Base-by-base conservation (phyloP, 768 basidiomycete species). In the Collybia nuda region DNA sequence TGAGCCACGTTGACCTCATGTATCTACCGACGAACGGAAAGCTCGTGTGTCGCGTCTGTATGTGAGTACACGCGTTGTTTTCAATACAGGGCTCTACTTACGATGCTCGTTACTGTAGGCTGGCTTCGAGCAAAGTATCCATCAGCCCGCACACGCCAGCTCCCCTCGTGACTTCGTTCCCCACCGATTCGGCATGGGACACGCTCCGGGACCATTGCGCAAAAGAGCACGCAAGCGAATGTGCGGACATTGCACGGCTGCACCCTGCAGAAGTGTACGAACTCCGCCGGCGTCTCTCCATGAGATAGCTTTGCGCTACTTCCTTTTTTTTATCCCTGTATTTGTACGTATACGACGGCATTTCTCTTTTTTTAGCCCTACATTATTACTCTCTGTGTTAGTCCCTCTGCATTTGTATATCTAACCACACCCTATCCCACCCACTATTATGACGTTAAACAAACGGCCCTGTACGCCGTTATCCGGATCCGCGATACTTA, bases 1-100 rank as follows among this genome's bases (percentile, higher is more conserved):
- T 70, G 38, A 47, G 60, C 6, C 68, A 70, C 46, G 63, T 73
- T 18, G 72, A 75, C 52, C 56, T 75, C 37, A 72, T 75, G 69
- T 75, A 70, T 48, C 44, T 65, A 22, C 60, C 63, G 6, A 40
- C 43, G 23, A 60, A 67, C 23, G 67, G 62, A 14, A 52, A 54
- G 24, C 57, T 72, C 4, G 62, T 68, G n/a, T 75, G 73, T 51
- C 65, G 72, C 15, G 69, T 68, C 29, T 75, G 73, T 49, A 50
- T 66, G 70, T 72, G 51, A 61, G 71, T 68, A 26, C 24, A 7
- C 24, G 3, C 24, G 1, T 17, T 36, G 19, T 5, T 4, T 9
- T 21, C 42, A 9, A 21, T 24, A n/a, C 17, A 8, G 17, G 12
- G 23, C 9, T 28, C 24, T 37, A 32, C 23, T 4, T 8, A 23